phyloP scores from a whole-genome alignment of 2,329 filamentous ascomycete species.

The Nigrograna mackinnonii region DNA sequence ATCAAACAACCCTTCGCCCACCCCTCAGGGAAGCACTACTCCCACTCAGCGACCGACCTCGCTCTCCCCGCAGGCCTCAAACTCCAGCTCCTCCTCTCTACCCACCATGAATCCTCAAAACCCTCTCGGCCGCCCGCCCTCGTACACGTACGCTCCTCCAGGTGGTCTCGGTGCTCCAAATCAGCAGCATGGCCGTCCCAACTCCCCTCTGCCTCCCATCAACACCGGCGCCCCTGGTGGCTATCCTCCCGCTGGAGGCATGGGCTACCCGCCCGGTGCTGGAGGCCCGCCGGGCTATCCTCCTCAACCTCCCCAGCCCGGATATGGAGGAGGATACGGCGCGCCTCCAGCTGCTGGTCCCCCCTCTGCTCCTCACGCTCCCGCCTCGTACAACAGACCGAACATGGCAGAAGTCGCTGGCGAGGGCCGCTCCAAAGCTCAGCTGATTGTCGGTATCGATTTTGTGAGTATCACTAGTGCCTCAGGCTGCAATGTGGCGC shows the following conservation, averaged over 20 bases:
- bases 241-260: constrained; percentile 52
- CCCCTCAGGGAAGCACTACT: constrained; percentile 35
- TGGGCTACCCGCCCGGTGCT: constrained; percentile 52
- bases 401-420: constrained; percentile 75
- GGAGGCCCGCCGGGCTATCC: constrained; percentile 42
- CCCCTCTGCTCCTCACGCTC: constrained; percentile 34
- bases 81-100: constrained; percentile 41
- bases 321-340: constrained; percentile 30
- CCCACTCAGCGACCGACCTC: constrained; percentile 44
- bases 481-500: constrained; percentile 36
- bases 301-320: constrained; percentile 37
- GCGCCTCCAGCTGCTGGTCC: constrained; percentile 22
- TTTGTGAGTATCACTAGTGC: constrained; percentile 66
- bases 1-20: constrained; percentile 51
- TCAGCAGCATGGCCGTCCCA: constrained; percentile 49
- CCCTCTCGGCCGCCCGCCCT: constrained; percentile 63
- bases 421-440: constrained; percentile 87
- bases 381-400: constrained; percentile 34
- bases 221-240: constrained; percentile 55
- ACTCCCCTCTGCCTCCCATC: constrained; percentile 60
- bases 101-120: constrained; percentile 59
- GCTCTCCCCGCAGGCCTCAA: constrained; percentile 43
- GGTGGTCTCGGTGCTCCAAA: constrained; percentile 42
- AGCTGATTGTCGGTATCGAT: constrained; percentile 98
- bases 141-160: constrained; percentile 60